Evolutionary conservation across 2,329 filamentous ascomycete genomes (phyloP).

Genomic region (Colletotrichum abscissum): DNA sequence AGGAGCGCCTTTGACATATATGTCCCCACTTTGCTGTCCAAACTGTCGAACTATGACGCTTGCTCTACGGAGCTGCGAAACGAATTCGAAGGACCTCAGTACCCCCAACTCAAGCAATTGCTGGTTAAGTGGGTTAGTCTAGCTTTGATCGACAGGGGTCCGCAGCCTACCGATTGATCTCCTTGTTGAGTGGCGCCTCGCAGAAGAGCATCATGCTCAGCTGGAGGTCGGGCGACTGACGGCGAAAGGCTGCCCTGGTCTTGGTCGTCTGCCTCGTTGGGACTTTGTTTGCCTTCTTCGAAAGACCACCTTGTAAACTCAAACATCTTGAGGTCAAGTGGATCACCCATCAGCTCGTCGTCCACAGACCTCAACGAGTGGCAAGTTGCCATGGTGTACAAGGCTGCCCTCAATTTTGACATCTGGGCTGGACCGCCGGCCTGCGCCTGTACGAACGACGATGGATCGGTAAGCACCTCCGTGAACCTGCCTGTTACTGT

Average conservation of each 20-base stretch:
- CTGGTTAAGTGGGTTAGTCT: constrained; percentile 42
- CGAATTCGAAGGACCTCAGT: constrained; percentile 91
- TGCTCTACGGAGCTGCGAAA: constrained; percentile 89
- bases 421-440: constrained; percentile 5
- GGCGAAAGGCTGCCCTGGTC: constrained; percentile 82
- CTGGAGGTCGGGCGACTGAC: constrained; percentile 87
- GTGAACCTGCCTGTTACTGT: constrained; percentile 73
- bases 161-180: constrained; percentile 42
- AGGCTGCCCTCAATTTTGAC: constrained; percentile 64
- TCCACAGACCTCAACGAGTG: constrained; percentile 91
- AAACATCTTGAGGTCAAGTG: constrained; percentile 98
- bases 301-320: constrained; percentile 94
- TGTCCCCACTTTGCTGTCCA: constrained; percentile 82
- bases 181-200: constrained; percentile 39
- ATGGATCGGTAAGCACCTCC: constrained; percentile 77
- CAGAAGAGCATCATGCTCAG: constrained; percentile 45
- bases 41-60: constrained; percentile 94
- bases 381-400: constrained; percentile 97
- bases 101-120: constrained; percentile 86
- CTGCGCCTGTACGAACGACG: constrained; percentile 60
- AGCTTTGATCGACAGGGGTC: neutral
- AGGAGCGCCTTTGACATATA: constrained; percentile 96
- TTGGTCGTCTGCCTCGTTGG: constrained; percentile 75
- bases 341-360: constrained; percentile 89
- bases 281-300: constrained; percentile 83